Base-by-base conservation (phyloP, 495 filamentous ascomycete species). In the Trichocladium antarcticum region DNA sequence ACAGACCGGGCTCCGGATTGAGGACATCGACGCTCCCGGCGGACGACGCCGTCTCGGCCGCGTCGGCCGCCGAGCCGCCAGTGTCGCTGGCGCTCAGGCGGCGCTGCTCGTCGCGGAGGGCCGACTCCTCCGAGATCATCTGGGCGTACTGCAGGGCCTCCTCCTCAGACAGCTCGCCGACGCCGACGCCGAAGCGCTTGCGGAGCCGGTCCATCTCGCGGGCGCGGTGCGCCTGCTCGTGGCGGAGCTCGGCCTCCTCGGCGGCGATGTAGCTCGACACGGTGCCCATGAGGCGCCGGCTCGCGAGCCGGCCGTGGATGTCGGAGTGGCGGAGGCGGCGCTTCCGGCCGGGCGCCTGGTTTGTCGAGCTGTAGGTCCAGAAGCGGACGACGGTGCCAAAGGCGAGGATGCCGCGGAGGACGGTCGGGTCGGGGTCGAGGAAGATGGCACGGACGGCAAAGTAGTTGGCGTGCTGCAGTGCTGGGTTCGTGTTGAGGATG, bases 351-450 rank as follows among this genome's bases (percentile, higher is more conserved):
- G 66, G 45, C 1, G 55, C 31, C 27, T 70, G 67, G n/a, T 56
- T 57, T 0, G 65, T 69, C 4, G 89, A 90, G 59, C 85, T 94
- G 61, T 94, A 96, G 15, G 83, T 82, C 92, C 92, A 98, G 61
- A 89, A 96, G 29, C 87, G 82, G 8, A 98, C 68, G 61, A 89
- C 82, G 0, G 83, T 84, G 32, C 93, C 92, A 27, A 94, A 75
- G 0, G 89, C 82, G 8, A 96, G 85, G 62, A 90, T 82, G 34
- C 92, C 92, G n/a, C 90, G 80, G n/a, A 98, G 78, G 1, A 80
- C 71, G 0, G 87, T 89, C 27, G 92, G 80, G 56, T 98, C 88
- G 0, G 93, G 85, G 61, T 98, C 93, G 14, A 98, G 74, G 46
- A 72, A 78, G 40, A 97, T 83, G 22, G 87, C 87, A 10, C 89